These are phyloP conservation scores for Friedmanniomyces endolithicus DNA, from an alignment of 495 filamentous ascomycete genomes.

Conservation along the genomic window DNA sequence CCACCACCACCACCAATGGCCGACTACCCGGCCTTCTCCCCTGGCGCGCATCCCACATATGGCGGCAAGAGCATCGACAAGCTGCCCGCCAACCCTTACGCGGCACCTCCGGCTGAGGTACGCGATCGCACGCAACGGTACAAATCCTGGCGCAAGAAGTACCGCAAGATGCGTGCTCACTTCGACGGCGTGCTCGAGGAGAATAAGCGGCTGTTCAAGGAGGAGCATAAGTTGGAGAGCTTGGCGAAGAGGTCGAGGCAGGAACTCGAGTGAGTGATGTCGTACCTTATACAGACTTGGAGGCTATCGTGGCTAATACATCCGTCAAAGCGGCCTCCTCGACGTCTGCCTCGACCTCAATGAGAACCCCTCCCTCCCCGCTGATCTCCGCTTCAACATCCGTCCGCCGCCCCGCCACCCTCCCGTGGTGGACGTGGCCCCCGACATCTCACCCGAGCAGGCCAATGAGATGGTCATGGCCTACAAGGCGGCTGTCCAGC, in stretches of 20 bases:
- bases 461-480: constrained; percentile 25
- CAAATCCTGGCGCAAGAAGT: constrained; percentile 60
- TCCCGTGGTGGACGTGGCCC: constrained; percentile 25
- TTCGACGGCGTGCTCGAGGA: constrained; percentile 76
- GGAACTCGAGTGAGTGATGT: constrained; percentile 62
- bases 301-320: background rate
- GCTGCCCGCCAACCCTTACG: constrained; percentile 1
- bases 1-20: background rate
- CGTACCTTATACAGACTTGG: no score
- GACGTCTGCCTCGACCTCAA: constrained; percentile 84
- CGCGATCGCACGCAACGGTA: constrained; percentile 4
- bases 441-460: constrained; percentile 31
- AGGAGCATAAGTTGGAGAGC: constrained; percentile 64
- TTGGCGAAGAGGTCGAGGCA: constrained; percentile 68
- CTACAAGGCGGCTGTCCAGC: constrained; percentile 29
- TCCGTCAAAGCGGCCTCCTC: constrained; percentile 47
- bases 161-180: constrained; percentile 73
- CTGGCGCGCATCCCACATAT: background rate
- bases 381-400: constrained; percentile 55
- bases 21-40: background rate
- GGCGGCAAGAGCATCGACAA: constrained; percentile 5
- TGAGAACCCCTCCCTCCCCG: constrained; percentile 58
- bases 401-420: constrained; percentile 31
- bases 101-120: background rate
- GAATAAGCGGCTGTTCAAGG: constrained; percentile 61